Base-by-base conservation (phyloP, 306 rosid species). In the Casuarina equisetifolia region DNA sequence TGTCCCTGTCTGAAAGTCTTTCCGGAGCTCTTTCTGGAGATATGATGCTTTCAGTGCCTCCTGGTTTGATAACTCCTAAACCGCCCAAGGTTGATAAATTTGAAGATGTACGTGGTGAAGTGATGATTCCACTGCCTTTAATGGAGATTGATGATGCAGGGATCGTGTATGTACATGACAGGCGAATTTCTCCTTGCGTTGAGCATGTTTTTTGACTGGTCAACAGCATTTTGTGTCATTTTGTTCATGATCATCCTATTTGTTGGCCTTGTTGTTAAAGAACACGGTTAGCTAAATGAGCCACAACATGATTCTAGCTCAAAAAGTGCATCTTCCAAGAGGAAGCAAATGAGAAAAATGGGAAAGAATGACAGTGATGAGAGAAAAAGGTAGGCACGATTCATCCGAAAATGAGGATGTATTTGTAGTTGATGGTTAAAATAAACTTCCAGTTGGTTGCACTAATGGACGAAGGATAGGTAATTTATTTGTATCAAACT, bases 391-490 rank as follows among this genome's bases (percentile, higher is more conserved):
- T 53, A 81, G 44, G 42, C 74, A 69, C 38, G 7, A 59, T 9
- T 73, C 77, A 61, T 74, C 89, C 39, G 74, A 88, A 72, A 80
- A 78, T 72, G 86, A 68, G n/a, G 78, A 84, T 55, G 54, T 53
- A 78, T 46, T 79, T 61, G 11, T 76, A 4, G 48, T 8, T 17
- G 72, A 80, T 67, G 73, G 63, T 61, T 80, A 78, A 49, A 38
- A 73, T 71, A 77, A 82, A 72, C 76, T 85, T n/a, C 71, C 62
- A 35, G 88, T 78, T 51, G 77, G 80, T 79, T 79, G 80, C 82
- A 58, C 53, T 20, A 72, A 76, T 72, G 98, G 94, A 32, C 91
- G 91, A 35, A 84, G 78, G 74, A 78, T 94, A 62, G 96, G 98
- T 74, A 93, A 93, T 72, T 74, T 91, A 46, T 42, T 84, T 12